A percentile compares a stretch with the other conserved stretches of the same genome.
phyloP scores from a whole-genome alignment of 345 rosid genomes.

The Stellera chamaejasme region DNA sequence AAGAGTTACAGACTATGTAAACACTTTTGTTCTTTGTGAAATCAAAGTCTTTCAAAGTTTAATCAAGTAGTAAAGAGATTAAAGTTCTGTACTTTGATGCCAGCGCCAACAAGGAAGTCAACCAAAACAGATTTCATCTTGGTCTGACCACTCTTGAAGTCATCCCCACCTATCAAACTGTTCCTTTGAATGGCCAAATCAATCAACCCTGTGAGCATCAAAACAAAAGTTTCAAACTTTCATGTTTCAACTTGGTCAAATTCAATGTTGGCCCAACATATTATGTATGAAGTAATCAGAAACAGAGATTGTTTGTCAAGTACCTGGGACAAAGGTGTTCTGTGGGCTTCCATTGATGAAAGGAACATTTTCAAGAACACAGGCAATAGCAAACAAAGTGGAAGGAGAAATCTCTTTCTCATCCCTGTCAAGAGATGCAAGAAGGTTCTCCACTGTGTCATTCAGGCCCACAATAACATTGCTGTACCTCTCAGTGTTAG shows the following conservation, averaged over 20 bases:
- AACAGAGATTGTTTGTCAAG: not conserved
- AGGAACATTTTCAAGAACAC: slow-evolving; percentile 79
- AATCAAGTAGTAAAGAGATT: too few species aligned
- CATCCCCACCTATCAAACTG: slow-evolving; percentile 93
- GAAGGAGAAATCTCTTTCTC: slow-evolving; percentile 96
- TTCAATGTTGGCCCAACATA: too few species aligned
- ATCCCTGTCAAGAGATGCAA: slow-evolving; percentile 70
- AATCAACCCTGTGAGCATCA: slow-evolving; percentile 53
- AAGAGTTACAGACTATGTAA: slow-evolving; percentile 2
- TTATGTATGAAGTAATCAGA: too few species aligned
- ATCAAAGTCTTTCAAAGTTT: too few species aligned
- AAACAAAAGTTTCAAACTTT: not conserved
- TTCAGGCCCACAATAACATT: slow-evolving; percentile 76
- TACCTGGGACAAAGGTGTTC: slow-evolving; percentile 98
- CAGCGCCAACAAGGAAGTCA: slow-evolving; percentile 97
- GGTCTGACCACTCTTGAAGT: slow-evolving; percentile 99
- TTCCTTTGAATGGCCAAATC: slow-evolving; percentile 79
- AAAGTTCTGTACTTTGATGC: slow-evolving; percentile 57
- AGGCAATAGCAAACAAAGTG: slow-evolving; percentile 81
- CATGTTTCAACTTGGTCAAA: not conserved
- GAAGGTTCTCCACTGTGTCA: slow-evolving; percentile 83
- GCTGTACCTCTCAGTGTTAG: slow-evolving; percentile 98
- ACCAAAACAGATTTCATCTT: slow-evolving; percentile 95
- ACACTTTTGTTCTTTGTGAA: not conserved
- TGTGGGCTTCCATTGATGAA: slow-evolving; percentile 99